A percentile compares a stretch with the other conserved stretches of the same genome.
These are phyloP conservation scores for Salix caprea DNA, from an alignment of 345 rosid genomes.

Conservation along the genomic window DNA sequence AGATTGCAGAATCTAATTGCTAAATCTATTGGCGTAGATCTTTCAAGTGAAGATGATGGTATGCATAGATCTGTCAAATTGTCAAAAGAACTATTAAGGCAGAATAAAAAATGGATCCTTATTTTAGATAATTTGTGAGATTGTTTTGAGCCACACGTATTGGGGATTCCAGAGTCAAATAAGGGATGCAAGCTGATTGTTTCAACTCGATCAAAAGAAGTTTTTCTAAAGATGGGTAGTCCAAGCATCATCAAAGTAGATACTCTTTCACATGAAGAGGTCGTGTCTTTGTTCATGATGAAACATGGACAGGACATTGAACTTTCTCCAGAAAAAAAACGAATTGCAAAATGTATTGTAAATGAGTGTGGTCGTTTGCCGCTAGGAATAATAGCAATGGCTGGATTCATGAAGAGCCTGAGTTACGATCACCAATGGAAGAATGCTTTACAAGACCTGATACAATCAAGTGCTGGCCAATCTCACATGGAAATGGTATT, in stretches of 20 bases:
- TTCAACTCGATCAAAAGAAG: not conserved
- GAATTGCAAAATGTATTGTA: not conserved
- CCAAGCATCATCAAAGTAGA: not conserved
- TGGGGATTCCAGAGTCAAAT: not conserved
- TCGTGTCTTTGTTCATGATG: not conserved
- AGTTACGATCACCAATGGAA: slow-evolving; percentile 10
- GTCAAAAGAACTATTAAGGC: not conserved
- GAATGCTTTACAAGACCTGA: not conserved
- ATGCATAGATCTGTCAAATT: not conserved
- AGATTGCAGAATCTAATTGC: too few species aligned
- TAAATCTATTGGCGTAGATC: too few species aligned
- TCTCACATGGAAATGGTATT: too few species aligned
- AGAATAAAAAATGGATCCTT: too few species aligned
- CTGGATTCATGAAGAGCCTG: not conserved
- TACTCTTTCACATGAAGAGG: not conserved
- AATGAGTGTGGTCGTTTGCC: not conserved
- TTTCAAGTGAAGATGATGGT: too few species aligned
- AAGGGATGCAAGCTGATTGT: not conserved
- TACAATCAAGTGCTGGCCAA: not conserved
- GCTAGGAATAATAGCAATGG: not conserved
- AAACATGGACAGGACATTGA: not conserved
- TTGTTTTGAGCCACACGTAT: not conserved
- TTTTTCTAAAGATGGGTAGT: accelerated
- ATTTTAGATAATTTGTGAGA: not conserved
- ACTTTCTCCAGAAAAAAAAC: too few species aligned